These are phyloP conservation scores for Saccharomycopsis fodiens DNA, from an alignment of 805 yeast genomes.

Conservation along the genomic window DNA sequence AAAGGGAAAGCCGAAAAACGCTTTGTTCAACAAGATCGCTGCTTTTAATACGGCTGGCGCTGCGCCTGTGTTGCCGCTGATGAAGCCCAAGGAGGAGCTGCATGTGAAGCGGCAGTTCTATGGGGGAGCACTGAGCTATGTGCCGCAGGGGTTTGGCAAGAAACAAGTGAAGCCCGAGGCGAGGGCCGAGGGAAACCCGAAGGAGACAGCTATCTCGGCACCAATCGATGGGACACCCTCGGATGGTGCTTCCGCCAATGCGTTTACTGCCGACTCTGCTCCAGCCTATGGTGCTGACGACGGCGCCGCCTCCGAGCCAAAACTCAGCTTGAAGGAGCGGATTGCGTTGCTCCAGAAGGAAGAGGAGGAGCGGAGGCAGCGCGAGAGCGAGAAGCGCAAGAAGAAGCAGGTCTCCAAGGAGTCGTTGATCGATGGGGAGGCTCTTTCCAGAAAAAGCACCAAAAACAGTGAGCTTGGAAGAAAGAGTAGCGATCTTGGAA, in stretches of 20 bases:
- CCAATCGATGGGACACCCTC: neutral
- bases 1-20: constrained; percentile 11
- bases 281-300: constrained; percentile 30
- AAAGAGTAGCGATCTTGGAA: neutral
- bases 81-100: constrained; percentile 34
- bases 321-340: constrained; percentile 77
- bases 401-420: constrained; percentile 22
- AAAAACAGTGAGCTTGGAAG: constrained; percentile 2
- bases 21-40: constrained; percentile 41
- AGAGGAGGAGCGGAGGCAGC: constrained; percentile 67
- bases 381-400: constrained; percentile 44
- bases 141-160: constrained; percentile 32
- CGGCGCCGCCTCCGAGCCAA: constrained; percentile 48
- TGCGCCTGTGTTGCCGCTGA: constrained; percentile 34
- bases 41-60: constrained; percentile 38
- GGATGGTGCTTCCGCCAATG: constrained; percentile 2
- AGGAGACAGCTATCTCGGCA: constrained; percentile 23
- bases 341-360: constrained; percentile 77
- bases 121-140: constrained; percentile 51
- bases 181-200: too few species aligned
- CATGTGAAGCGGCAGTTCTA: constrained; percentile 50
- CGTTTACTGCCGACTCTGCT: constrained; percentile 23
- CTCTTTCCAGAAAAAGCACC: constrained; percentile 1
- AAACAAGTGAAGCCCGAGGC: constrained; percentile 30
- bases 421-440: constrained; percentile 1